Evolutionary conservation across 352 stramenopile genomes (phyloP).

Genomic region (Elongisporangium undulatum): DNA sequence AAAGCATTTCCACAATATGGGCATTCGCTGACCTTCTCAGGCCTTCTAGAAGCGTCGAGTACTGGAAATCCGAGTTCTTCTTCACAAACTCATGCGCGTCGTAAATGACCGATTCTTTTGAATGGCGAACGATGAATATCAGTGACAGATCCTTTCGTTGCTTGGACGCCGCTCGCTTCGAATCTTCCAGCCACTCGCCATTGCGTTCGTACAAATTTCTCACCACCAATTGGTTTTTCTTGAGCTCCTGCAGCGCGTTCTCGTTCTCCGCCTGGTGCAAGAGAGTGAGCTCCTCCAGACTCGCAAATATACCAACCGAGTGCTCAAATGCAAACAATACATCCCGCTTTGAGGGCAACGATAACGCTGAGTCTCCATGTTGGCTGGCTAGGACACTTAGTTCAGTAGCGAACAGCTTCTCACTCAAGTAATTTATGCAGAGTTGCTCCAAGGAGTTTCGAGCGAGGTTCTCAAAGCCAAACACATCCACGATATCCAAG

Average conservation of each 20-base stretch:
- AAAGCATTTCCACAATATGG: conserved; percentile 25
- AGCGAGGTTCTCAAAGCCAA: conserved; percentile 68
- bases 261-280: conserved; percentile 55
- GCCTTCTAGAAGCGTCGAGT: conserved; percentile 23
- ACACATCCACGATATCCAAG: conserved; percentile 53
- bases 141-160: conserved; percentile 9
- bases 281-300: conserved; percentile 63
- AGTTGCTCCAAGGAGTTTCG: conserved; percentile 74
- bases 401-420: conserved; percentile 61
- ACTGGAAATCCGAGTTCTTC: conserved; percentile 65
- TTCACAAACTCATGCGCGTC: conserved; percentile 62
- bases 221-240: conserved; percentile 65
- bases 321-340: conserved; percentile 49
- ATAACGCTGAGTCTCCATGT: background rate
- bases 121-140: conserved; percentile 44
- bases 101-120: conserved; percentile 43
- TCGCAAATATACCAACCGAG: conserved; percentile 49
- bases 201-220: conserved; percentile 64
- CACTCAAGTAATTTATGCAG: conserved; percentile 81
- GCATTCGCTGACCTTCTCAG: conserved; percentile 23
- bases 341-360: conserved; percentile 2
- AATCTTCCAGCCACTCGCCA: conserved; percentile 9
- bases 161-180: background rate
- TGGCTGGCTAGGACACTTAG: conserved; percentile 8
- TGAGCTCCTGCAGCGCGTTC: conserved; percentile 37